These are phyloP conservation scores for Erucastrum elatum DNA, from an alignment of 345 rosid species.

Conservation along the genomic window DNA sequence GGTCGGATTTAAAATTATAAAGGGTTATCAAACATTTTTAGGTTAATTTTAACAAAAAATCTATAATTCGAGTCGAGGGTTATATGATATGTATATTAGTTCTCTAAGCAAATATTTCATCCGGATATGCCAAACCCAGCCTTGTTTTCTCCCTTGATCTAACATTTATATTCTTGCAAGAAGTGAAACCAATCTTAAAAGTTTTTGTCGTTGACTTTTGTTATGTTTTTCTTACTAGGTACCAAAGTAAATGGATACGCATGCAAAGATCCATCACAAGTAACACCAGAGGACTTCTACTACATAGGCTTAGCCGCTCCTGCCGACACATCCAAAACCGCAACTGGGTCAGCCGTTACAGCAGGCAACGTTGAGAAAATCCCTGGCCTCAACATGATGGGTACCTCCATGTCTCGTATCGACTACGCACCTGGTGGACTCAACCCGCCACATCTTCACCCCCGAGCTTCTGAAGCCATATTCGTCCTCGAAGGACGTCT, in stretches of 20 bases:
- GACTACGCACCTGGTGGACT: slow-evolving; percentile 58
- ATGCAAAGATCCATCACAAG: slow-evolving; percentile 39
- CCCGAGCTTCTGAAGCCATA: slow-evolving; percentile 54
- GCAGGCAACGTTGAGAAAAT: slow-evolving; percentile 40
- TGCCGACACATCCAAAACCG: slow-evolving; percentile 19
- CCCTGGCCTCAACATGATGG: slow-evolving; percentile 43
- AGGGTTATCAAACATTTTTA: neutral
- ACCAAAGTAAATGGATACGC: slow-evolving; percentile 39
- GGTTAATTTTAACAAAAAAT: too few species aligned
- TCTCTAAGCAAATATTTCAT: too few species aligned
- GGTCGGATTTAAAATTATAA: neutral
- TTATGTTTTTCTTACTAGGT: slow-evolving; percentile 21
- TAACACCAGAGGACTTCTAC: slow-evolving; percentile 40
- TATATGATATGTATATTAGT: too few species aligned
- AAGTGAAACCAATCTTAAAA: neutral
- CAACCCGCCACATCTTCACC: slow-evolving; percentile 49
- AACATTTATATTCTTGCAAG: neutral
- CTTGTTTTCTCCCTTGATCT: neutral
- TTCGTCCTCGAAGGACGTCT: slow-evolving; percentile 59
- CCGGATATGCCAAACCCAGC: neutral
- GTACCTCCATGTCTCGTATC: slow-evolving; percentile 41
- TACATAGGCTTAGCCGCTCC: slow-evolving; percentile 34
- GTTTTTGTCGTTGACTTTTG: neutral
- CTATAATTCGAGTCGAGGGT: too few species aligned
- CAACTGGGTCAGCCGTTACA: slow-evolving; percentile 28